A percentile compares a stretch with the other conserved stretches of the same genome.
phyloP scores from a whole-genome alignment of 148 eudicot genomes.

The Persicaria maculosa region DNA sequence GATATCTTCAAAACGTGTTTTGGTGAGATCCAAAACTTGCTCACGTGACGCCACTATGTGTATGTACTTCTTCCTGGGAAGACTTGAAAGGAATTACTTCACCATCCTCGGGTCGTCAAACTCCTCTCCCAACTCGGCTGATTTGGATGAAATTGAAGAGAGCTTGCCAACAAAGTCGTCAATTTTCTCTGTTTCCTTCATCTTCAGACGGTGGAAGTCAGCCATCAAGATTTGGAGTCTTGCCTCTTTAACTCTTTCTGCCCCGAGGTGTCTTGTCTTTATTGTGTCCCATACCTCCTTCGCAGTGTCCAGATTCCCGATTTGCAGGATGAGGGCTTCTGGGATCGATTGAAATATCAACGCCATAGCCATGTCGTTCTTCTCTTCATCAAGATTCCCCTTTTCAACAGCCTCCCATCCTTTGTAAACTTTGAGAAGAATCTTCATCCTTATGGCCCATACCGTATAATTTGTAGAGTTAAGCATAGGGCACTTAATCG shows the following conservation, averaged over 20 bases:
- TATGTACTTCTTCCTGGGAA: not conserved
- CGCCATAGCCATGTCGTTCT: not conserved
- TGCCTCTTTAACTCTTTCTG: not conserved
- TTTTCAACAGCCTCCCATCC: not conserved
- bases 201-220: not conserved
- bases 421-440: not conserved
- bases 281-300: not conserved
- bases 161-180: not conserved
- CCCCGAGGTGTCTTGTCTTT: not conserved
- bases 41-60: not conserved
- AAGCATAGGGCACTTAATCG: too few species aligned
- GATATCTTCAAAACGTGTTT: not conserved
- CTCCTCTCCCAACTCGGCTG: not conserved
- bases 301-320: not conserved
- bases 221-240: not conserved
- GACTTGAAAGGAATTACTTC: not conserved
- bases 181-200: not conserved
- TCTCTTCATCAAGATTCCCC: not conserved
- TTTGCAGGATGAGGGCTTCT: not conserved
- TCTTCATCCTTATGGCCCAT: not conserved
- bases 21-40: not conserved
- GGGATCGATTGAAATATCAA: not conserved
- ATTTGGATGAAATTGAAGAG: not conserved
- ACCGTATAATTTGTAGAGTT: not conserved
- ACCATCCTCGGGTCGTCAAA: not conserved